phyloP scores from a whole-genome alignment of 192 early-diverging fungal species.

The Rhizophlyctis rosea region DNA sequence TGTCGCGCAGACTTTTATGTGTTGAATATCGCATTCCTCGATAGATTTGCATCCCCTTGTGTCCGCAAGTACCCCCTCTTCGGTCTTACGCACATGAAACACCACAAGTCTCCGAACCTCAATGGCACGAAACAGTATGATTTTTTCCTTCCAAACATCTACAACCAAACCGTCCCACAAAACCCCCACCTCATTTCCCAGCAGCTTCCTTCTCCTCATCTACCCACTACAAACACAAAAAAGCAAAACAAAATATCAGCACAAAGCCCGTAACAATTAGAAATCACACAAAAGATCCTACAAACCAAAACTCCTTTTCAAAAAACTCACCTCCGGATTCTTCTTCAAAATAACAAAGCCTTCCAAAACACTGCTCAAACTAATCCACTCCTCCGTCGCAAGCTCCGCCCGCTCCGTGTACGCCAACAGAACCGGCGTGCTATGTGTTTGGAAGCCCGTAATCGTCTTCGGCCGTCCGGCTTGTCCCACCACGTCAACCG shows the following conservation, averaged over 20 bases:
- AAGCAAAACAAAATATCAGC: slow-evolving; percentile 7
- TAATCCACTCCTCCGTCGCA: slow-evolving; percentile 94
- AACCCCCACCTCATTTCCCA: slow-evolving; percentile 32
- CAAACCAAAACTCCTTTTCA: not conserved
- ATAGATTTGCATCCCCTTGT: too few relatives aligned
- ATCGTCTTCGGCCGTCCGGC: slow-evolving; percentile 98
- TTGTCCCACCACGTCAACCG: slow-evolving; percentile 99
- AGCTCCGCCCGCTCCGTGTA: slow-evolving; percentile 96
- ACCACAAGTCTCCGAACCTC: too few relatives aligned
- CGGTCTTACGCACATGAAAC: too few relatives aligned
- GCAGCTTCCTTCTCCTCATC: slow-evolving; percentile 36
- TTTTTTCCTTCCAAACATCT: too few relatives aligned
- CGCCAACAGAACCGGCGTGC: slow-evolving; percentile 93
- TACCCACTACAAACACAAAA: slow-evolving; percentile 25
- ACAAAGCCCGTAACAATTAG: not conserved
- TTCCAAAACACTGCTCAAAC: slow-evolving; percentile 82
- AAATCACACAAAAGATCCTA: not conserved
- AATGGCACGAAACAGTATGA: too few relatives aligned
- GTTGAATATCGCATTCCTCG: too few relatives aligned
- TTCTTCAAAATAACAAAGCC: slow-evolving; percentile 95
- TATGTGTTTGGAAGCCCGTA: slow-evolving; percentile 98
- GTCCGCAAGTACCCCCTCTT: too few relatives aligned
- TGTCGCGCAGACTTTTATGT: too few relatives aligned
- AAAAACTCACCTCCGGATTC: slow-evolving; percentile 57
- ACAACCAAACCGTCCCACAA: too few relatives aligned